phyloP scores from a whole-genome alignment of 495 filamentous ascomycete genomes.

The Saxophila tyrrhenica region DNA sequence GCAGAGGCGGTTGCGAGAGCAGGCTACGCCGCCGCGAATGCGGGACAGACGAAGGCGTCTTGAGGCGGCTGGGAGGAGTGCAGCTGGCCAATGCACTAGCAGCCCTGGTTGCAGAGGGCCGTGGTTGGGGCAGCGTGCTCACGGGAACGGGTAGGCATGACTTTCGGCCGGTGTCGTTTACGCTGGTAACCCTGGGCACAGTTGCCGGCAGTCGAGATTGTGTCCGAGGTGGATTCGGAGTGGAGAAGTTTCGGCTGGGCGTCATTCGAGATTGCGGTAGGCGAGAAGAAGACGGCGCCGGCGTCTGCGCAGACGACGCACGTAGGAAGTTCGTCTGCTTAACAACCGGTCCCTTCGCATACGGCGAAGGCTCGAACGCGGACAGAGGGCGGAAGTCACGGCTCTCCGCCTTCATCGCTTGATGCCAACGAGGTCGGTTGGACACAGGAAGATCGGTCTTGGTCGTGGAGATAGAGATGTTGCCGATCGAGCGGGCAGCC shows the following conservation, averaged over 20 bases:
- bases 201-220: background rate
- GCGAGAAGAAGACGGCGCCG: background rate
- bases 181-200: background rate
- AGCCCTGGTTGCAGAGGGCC: background rate
- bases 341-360: constrained; percentile 13
- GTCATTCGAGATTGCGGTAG: background rate
- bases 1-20: background rate
- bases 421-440: constrained; percentile 11
- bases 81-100: background rate
- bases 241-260: constrained; percentile 1
- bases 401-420: background rate
- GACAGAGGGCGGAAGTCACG: constrained; percentile 17
- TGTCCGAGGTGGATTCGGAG: constrained; percentile 3
- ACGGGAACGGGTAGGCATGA: constrained; percentile 4
- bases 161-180: background rate
- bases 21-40: background rate
- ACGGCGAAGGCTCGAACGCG: constrained; percentile 12
- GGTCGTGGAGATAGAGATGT: background rate
- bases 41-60: background rate
- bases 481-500: background rate
- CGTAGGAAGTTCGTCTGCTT: constrained; percentile 18
- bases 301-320: background rate
- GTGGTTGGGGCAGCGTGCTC: background rate
- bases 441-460: background rate
- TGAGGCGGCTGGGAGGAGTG: background rate